Evolutionary conservation across 768 basidiomycete species (phyloP).

Genomic region (Boletus sp.): DNA sequence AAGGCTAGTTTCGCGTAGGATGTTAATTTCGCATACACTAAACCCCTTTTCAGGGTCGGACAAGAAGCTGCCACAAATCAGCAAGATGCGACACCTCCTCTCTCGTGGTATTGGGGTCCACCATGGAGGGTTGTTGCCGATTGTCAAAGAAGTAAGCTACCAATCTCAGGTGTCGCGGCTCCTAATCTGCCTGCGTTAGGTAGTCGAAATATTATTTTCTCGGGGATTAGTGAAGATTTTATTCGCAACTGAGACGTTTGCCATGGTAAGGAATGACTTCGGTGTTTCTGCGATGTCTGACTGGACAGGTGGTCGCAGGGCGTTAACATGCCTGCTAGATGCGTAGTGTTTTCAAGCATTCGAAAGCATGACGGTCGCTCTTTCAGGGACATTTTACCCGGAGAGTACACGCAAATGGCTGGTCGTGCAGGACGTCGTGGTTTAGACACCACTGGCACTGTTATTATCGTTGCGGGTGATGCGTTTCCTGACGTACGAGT

Average conservation of each 20-base stretch:
- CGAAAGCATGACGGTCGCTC: conserved; percentile 92
- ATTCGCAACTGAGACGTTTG: conserved; percentile 99
- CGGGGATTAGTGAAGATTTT: conserved; percentile 93
- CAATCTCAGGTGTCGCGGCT: not conserved
- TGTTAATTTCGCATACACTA: not conserved
- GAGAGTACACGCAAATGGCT: conserved; percentile 99
- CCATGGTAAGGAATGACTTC: conserved; percentile 65
- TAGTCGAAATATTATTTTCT: conserved; percentile 95
- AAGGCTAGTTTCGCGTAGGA: conserved; percentile 53
- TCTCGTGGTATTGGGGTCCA: conserved; percentile 95
- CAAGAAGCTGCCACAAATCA: conserved; percentile 89
- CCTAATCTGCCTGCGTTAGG: conserved; percentile 42
- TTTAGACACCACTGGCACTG: conserved; percentile 91
- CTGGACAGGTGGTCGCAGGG: conserved; percentile 51
- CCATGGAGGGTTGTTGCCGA: conserved; percentile 93
- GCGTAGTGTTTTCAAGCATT: conserved; percentile 93
- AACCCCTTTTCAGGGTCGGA: conserved; percentile 65
- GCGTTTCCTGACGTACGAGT: conserved; percentile 77
- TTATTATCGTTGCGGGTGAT: conserved; percentile 84
- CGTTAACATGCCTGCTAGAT: conserved; percentile 98
- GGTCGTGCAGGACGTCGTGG: conserved; percentile 97
- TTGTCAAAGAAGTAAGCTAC: conserved; percentile 85
- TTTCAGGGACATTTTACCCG: conserved; percentile 88
- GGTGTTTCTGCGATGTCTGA: conserved; percentile 11
- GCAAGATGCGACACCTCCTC: conserved; percentile 84